Evolutionary conservation across 352 stramenopile genomes (phyloP), one percentile per base, ranked within the genome.

Genomic region (Globisporangium ultimum): DNA sequence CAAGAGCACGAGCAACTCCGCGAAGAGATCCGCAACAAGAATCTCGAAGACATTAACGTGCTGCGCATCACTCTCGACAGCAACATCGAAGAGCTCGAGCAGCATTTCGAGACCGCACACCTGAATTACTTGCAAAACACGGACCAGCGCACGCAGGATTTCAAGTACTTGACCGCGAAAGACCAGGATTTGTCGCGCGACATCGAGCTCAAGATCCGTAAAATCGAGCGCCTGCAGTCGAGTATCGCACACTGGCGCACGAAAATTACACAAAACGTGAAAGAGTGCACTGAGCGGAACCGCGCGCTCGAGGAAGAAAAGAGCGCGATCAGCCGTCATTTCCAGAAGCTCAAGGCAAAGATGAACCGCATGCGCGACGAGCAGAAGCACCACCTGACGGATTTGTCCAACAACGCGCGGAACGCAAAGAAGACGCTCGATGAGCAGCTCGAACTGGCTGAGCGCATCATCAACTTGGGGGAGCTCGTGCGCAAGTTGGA

Each of bases 31-130:
- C 83, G 89, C 61, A 98, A 97, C 74, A 96, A 96, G 57, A 98
- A 98, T 73, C 60, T 97, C 17, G 95, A 98, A 60, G 84, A 98
- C 52, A 97, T 98, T 38, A 97, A 98, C 65, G 87, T 97, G 21
- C 65, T 98, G 24, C 76, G 91, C 18, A 97, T 97, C 52, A 95
- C 86, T 9, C 72, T 98, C 1, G 93, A 98, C 67, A 95, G 79
- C 60, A 95, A 84, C 60, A 97, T 98, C 50, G 88, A 98, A 65
- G 89, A 98, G 60, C 77, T 98, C 2, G 93, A 98, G 67, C 84
- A 97, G 68, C 79, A 98, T 64, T 98, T 98, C 60, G 90, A 98
- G 74, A 89, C 83, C 1, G 91, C 87, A 9, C 91, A 97, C 58
- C 66, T 97, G 15, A 94, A 91, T 61, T 97, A 96, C 67, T 57